Percentiles rank a stretch among this genome's conserved stretches.
Evolutionary conservation across 768 basidiomycete species (phyloP).

Genomic region (Floccularia luteovirens): DNA sequence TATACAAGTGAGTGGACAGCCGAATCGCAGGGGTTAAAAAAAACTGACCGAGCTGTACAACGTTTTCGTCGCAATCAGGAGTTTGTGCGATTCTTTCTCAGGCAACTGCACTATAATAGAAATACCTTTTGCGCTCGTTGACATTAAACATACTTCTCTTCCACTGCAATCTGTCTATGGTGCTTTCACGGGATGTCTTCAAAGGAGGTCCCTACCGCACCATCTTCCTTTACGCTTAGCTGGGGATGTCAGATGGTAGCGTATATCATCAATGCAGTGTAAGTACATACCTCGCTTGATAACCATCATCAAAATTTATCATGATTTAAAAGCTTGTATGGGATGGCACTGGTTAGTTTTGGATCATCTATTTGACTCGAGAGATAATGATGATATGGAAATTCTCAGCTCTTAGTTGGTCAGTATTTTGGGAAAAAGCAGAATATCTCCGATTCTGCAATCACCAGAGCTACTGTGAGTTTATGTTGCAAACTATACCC

Average conservation of each 20-base stretch:
- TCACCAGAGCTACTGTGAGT: conserved; percentile 5
- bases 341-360: neutral
- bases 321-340: neutral
- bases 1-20: too few species aligned
- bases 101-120: too few species aligned
- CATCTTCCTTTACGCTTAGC: conserved; percentile 4
- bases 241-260: conserved; percentile 10
- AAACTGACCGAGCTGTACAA: too few species aligned
- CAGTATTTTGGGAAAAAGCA: conserved; percentile 8
- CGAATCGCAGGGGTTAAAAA: too few species aligned
- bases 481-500: neutral
- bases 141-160: too few species aligned
- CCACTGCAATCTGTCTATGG: too few species aligned
- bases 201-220: too few species aligned
- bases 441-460: neutral
- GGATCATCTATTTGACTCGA: neutral
- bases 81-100: too few species aligned
- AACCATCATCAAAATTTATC: neutral
- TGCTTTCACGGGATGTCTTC: too few species aligned
- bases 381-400: too few species aligned
- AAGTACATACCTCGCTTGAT: neutral
- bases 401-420: conserved; percentile 6
- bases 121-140: too few species aligned
- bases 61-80: too few species aligned
- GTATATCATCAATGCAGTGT: conserved; percentile 8